Evolutionary conservation across 768 basidiomycete genomes (phyloP), one percentile per base, ranked within the genome.

Genomic region (Rhodocollybia butyracea): DNA sequence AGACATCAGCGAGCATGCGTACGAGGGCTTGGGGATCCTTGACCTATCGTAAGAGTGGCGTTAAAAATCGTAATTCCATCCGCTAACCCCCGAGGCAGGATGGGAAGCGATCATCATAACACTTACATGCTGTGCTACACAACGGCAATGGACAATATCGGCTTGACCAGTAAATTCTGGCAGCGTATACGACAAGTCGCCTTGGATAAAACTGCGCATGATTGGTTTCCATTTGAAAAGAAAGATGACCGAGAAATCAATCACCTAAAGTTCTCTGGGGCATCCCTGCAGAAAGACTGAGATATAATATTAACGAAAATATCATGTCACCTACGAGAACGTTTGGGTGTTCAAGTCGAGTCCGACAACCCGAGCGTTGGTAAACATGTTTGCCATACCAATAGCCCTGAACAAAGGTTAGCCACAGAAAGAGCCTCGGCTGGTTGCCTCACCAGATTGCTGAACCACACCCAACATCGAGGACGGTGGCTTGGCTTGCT

Each of bases 391-490:
- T 1, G 67, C 68, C 61, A 69, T 68, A 39, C 64, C 63, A 40
- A 61, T 59, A 6, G 65, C 59, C 67, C 66, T 68, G 45, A 17
- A 50, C 3, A 36, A 50, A 17, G n/a, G 6, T n/a, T n/a, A 43
- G 38, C 32, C n/a, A 24, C 19, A 15, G 11, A n/a, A n/a, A 22
- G 19, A 17, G 24, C 22, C 34, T 21, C 21, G 13, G 4, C 17
- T 34, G 13, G 15, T n/a, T 15, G 27, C 11, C 13, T 27, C 54
- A 65, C 67, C 68, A 69, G 43, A 66, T 64, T 22, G 63, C 68
- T 21, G 67, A 67, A 10, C 68, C 67, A 21, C 66, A 68, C 5
- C 68, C 68, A 21, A 69, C 56, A 39, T 69, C 68, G 26, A 68
- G 55, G 17, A 69, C 55, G n/a, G 48, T 46, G 12, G 63, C 50